Evolutionary conservation across 139 green algal genomes (phyloP).

Genomic region (Yamagishiella unicocca): DNA sequence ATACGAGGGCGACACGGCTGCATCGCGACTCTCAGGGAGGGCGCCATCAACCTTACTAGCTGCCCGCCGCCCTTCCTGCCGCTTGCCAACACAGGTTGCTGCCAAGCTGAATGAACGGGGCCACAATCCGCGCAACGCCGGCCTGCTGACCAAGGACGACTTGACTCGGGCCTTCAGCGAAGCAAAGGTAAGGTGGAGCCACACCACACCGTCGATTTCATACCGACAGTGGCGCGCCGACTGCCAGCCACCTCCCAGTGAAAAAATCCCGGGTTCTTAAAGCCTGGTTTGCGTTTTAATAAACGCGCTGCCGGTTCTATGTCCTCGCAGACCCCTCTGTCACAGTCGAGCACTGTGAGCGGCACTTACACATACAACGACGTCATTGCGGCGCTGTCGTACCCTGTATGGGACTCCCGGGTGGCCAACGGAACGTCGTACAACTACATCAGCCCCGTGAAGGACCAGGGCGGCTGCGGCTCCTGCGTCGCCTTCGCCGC

Average conservation of each 20-base stretch:
- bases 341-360: not conserved
- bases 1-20: not conserved
- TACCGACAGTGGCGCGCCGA: too few relatives aligned
- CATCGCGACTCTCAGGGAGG: too few relatives aligned
- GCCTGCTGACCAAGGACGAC: not conserved
- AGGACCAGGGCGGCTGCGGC: slow-evolving; percentile 74
- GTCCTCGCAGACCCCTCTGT: not conserved
- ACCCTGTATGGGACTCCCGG: slow-evolving; percentile 21
- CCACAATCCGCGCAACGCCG: not conserved
- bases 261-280: too few relatives aligned
- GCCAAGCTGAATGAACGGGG: not conserved
- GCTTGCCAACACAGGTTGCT: not conserved
- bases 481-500: slow-evolving; percentile 74
- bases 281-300: too few relatives aligned
- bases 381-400: not conserved
- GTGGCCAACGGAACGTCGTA: slow-evolving; percentile 13
- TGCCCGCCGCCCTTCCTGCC: not conserved
- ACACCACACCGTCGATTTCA: too few relatives aligned
- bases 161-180: not conserved
- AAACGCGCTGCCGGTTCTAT: too few relatives aligned
- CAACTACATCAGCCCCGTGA: slow-evolving; percentile 64
- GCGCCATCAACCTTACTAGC: not conserved
- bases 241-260: too few relatives aligned
- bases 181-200: not conserved
- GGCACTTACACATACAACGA: not conserved